Evolutionary conservation across 2,329 filamentous ascomycete species (phyloP).

Genomic region (Fusarium guadeloupense): DNA sequence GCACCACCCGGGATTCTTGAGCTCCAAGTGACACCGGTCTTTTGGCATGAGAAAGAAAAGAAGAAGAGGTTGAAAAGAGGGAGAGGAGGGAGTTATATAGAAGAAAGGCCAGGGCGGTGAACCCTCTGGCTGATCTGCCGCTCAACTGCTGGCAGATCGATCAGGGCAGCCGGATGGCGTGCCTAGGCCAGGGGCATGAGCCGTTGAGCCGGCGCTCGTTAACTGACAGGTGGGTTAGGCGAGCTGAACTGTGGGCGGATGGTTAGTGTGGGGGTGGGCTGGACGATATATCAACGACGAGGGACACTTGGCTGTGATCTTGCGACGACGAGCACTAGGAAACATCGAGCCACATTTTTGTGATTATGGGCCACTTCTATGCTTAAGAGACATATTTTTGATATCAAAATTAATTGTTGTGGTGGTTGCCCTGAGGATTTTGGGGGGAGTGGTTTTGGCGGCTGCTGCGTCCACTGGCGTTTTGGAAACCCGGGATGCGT

Average conservation of each 20-base stretch:
- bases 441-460: neutral
- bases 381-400: constrained; percentile 10
- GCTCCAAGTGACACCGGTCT: constrained; percentile 15
- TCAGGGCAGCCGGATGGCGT: neutral
- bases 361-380: neutral
- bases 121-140: constrained; percentile 29
- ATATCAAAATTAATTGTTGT: constrained; percentile 16
- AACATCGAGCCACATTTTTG: neutral
- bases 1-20: constrained; percentile 21
- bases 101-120: constrained; percentile 11
- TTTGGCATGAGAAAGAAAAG: constrained; percentile 1
- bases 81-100: constrained; percentile 8
- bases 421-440: constrained; percentile 27
- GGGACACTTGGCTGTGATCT: constrained; percentile 24
- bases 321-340: neutral
- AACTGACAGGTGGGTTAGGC: constrained; percentile 5
- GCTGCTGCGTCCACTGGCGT: neutral
- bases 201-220: neutral
- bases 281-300: constrained; percentile 6
- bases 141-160: neutral
- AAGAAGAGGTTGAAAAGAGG: neutral
- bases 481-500: neutral
- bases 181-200: neutral
- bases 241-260: neutral
- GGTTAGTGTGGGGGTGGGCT: neutral